Base-by-base conservation (phyloP, 768 basidiomycete species). In the Rubroboletus satanas region DNA sequence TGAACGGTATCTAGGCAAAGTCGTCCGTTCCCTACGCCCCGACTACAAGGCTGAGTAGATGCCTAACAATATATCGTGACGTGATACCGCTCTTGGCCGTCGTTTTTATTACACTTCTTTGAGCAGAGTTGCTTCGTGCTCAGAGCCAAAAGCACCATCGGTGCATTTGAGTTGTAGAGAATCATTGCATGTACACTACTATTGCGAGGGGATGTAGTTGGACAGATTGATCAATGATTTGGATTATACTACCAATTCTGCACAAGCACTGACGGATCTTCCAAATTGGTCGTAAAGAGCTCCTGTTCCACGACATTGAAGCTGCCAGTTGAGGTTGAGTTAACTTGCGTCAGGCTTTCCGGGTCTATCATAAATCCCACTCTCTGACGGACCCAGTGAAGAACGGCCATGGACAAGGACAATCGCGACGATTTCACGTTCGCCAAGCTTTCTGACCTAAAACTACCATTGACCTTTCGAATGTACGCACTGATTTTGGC, bases 371-470 rank as follows among this genome's bases (percentile, higher is more conserved):
- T 28, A 32, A 43, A 38, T 18, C 12, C 15, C 31, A 37, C 17
- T 28, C 17, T 21, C 21, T 42, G 12, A 7, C 14, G 5, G 32
- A 11, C 4, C 14, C 6, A 38, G n/a, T 46, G 39, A 53, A 45
- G 9, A 51, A 52, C 54, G 23, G 18, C 33, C 51, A 82, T 82
- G 81, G 80, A 82, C 70, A 82, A 82, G 60, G 81, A 82, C 60
- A 82, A 83, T 64, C 78, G 88, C 35, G 90, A 93, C 62, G 93
- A 97, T 70, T 92, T 94, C 64, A 93, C 92, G 3, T 97, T 96
- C 67, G 94, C 93, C 7, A 88, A 88, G 67, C 82, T 94, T 18
- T 90, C 89, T 51, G 90, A 95, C 69, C 80, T 97, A 56, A 94
- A 91, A 68, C 71, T 91, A 8, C 91, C 90, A 2, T 83, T 96